Evolutionary conservation across 208 protist genomes (phyloP).

Genomic region (Trypanosoma melophagium): DNA sequence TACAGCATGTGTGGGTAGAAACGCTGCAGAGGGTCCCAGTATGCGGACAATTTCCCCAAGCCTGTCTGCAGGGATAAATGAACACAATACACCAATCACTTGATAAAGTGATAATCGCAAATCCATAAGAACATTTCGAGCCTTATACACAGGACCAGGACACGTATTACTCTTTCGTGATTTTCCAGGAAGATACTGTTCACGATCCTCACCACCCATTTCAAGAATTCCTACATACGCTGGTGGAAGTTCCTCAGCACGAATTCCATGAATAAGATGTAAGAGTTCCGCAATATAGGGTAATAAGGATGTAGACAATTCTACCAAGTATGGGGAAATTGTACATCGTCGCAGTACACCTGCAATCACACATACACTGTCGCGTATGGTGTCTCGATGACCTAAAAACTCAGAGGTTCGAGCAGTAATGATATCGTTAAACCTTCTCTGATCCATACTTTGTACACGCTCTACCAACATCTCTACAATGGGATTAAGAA

Average conservation of each 20-base stretch:
- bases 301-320: conserved; percentile 38
- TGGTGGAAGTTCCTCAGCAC: conserved; percentile 40
- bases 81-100: conserved; percentile 50
- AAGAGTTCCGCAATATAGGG: conserved; percentile 44
- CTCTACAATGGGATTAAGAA: conserved; percentile 59
- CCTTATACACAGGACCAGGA: conserved; percentile 21
- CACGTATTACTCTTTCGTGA: conserved; percentile 31
- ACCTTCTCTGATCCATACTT: conserved; percentile 37
- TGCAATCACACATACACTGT: conserved; percentile 48
- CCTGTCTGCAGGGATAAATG: conserved; percentile 44
- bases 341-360: conserved; percentile 66
- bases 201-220: conserved; percentile 29
- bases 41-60: conserved; percentile 45
- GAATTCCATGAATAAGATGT: conserved; percentile 50
- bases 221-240: conserved; percentile 46
- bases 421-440: conserved; percentile 59
- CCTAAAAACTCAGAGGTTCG: conserved; percentile 22
- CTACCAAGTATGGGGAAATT: conserved; percentile 46
- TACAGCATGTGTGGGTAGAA: conserved; percentile 41
- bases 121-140: conserved; percentile 41
- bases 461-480: conserved; percentile 36
- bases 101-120: conserved; percentile 72
- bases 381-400: conserved; percentile 37
- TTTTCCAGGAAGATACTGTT: conserved; percentile 52
- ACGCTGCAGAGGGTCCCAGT: conserved; percentile 13